phyloP scores from a whole-genome alignment of 805 yeast genomes.

The Saccharomycopsis malanga region DNA sequence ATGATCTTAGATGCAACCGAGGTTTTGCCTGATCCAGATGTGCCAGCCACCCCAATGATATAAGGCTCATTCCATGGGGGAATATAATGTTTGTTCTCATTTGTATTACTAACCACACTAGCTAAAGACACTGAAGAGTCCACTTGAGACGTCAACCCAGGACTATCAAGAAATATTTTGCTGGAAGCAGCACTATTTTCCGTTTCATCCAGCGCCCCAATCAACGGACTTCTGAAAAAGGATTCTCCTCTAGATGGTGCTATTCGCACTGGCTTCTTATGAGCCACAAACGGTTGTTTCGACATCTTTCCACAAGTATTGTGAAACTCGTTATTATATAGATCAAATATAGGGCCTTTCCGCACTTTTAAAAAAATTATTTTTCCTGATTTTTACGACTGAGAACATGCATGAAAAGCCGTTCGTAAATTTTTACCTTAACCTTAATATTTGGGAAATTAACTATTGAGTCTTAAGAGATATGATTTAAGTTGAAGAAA shows the following conservation, averaged over 20 bases:
- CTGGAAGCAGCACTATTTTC: neutral
- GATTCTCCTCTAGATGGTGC: slow-evolving; percentile 1
- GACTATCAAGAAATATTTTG: neutral
- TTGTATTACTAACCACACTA: neutral
- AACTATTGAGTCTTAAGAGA: neutral
- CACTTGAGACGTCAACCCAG: neutral
- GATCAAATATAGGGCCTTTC: too few relatives aligned
- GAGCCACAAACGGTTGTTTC: neutral
- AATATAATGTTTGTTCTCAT: slow-evolving; percentile 33
- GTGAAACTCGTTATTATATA: neutral
- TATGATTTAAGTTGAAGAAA: neutral
- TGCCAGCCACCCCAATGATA: slow-evolving; percentile 81
- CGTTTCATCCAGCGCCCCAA: neutral
- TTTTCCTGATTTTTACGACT: neutral
- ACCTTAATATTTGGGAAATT: too few relatives aligned
- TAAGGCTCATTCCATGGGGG: slow-evolving; percentile 92
- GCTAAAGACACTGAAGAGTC: neutral
- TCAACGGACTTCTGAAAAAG: slow-evolving; percentile 1
- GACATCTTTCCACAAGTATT: neutral
- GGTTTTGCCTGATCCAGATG: slow-evolving; percentile 89
- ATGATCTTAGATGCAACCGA: slow-evolving; percentile 82
- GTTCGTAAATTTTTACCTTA: neutral
- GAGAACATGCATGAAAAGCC: neutral
- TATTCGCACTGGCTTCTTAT: slow-evolving; percentile 1
- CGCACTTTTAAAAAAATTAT: too few relatives aligned